Percentiles rank a stretch among this genome's conserved stretches.
These are phyloP conservation scores for Ganoderma sp. DNA, from an alignment of 1,284 basidiomycete genomes.

Conservation along the genomic window DNA sequence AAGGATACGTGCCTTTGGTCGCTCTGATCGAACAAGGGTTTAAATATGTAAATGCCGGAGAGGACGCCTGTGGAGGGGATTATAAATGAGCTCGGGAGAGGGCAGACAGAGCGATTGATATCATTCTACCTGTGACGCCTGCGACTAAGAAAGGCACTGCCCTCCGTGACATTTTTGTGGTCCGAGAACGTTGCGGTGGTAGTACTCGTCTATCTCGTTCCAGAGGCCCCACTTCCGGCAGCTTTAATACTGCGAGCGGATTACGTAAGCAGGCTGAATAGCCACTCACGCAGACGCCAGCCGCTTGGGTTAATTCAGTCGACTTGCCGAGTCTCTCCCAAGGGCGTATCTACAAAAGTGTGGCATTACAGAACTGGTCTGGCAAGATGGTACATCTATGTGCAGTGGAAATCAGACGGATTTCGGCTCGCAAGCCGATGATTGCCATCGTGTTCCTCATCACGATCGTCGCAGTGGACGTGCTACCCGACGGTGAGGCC, in stretches of 20 bases:
- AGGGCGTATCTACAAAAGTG: constrained; percentile 1
- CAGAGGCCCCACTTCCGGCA: neutral
- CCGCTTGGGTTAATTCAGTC: constrained; percentile 6
- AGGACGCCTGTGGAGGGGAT: constrained; percentile 50
- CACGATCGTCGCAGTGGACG: neutral
- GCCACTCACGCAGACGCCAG: constrained; percentile 3
- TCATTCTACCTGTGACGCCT: constrained; percentile 39
- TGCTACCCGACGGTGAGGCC: constrained; percentile 17
- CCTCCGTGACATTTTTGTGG: constrained; percentile 37
- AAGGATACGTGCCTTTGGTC: constrained; percentile 20
- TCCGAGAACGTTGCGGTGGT: constrained; percentile 22
- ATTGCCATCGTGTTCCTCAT: constrained; percentile 13
- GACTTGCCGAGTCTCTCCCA: neutral
- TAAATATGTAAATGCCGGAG: constrained; percentile 68
- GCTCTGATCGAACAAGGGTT: constrained; percentile 42
- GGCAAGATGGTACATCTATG: constrained; percentile 2
- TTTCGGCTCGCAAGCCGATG: constrained; percentile 7
- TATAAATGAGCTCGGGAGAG: neutral
- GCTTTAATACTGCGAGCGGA: neutral
- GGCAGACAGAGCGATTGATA: neutral
- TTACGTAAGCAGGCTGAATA: constrained; percentile 21
- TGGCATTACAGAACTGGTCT: constrained; percentile 1
- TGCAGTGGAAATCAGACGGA: constrained; percentile 1
- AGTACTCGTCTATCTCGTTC: constrained; percentile 21
- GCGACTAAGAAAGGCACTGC: constrained; percentile 40